Evolutionary conservation across 1,284 basidiomycete genomes (phyloP).

Genomic region (Sanguinoderma infundibulare): DNA sequence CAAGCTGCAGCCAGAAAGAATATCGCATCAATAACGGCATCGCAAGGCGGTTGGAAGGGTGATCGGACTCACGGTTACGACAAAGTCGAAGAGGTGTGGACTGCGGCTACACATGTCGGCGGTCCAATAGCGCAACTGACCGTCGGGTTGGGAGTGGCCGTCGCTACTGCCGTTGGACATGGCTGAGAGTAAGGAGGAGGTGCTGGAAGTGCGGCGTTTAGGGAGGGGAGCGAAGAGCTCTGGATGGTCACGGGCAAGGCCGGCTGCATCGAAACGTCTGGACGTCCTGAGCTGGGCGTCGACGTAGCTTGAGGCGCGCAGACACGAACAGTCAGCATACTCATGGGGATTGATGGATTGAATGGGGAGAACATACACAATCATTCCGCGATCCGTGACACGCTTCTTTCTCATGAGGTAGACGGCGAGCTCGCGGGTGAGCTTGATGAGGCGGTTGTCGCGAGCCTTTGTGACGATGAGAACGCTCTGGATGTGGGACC

Average conservation of each 20-base stretch:
- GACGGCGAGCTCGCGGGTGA: conserved; percentile 94
- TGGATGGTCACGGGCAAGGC: conserved; percentile 86
- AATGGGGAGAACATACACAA: conserved; percentile 64
- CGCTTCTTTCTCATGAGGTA: conserved; percentile 88
- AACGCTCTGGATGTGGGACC: conserved; percentile 90
- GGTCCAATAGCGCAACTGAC: conserved; percentile 97
- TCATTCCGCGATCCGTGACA: conserved; percentile 68
- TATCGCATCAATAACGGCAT: not conserved
- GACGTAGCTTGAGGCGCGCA: conserved; percentile 71
- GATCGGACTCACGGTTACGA: conserved; percentile 79
- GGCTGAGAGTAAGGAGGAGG: conserved; percentile 57
- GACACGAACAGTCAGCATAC: conserved; percentile 7
- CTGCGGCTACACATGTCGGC: conserved; percentile 93
- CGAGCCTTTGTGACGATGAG: conserved; percentile 98
- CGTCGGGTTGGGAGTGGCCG: conserved; percentile 50
- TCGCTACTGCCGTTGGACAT: conserved; percentile 39
- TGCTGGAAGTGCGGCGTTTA: conserved; percentile 73
- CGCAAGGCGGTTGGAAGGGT: not conserved
- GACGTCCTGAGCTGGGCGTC: conserved; percentile 93
- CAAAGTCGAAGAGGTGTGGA: conserved; percentile 97
- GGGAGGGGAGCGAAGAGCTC: conserved; percentile 86
- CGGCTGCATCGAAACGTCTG: conserved; percentile 92
- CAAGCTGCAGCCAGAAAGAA: conserved; percentile 73
- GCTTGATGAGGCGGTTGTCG: conserved; percentile 94
- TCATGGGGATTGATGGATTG: conserved; percentile 2